Base-by-base conservation (phyloP, 768 basidiomycete species). In the Suillus bovinus region DNA sequence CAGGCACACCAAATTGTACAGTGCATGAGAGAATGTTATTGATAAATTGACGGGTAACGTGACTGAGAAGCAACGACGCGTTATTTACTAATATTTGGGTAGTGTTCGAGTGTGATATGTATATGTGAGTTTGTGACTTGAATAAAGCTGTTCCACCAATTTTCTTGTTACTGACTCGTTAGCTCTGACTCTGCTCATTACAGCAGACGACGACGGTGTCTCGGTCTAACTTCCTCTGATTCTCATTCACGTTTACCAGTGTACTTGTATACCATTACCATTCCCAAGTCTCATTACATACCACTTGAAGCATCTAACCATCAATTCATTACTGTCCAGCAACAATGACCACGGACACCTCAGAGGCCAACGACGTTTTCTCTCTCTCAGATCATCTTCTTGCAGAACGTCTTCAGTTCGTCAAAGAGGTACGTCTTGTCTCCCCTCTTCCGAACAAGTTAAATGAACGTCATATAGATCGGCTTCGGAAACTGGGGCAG, bases 401-500 rank as follows among this genome's bases (percentile, higher is more conserved):
- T 42, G 85, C 86, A 29, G 84, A 90, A 69, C 83, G 83, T 52
- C 81, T 92, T 49, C 83, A 87, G 62, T 93, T 93, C 71, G 81
- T 91, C 58, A 82, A 89, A 76, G 90, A 91, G 81, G 90, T 86
- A 65, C 22, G 79, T 33, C 56, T 54, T n/a, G 55, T 54, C 20
- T 52, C 17, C 22, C 53, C 27, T 27, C 27, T 53, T 34, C 46
- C 27, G 61, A 59, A 61, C 53, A 27, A 22, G 20, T n/a, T 59
- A 38, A 14, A 58, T 71, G 64, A 64, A 42, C 38, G 44, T 39
- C 49, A 36, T 49, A n/a, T 63, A 94, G 90, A 90, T 94, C 78
- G 93, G 93, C 36, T 93, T 84, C 71, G 93, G 94, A 47, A 95
- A 94, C 77, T 96, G 94, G 94, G 94, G 94, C 41, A 90, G 88